Percentiles rank a stretch among this genome's conserved stretches.
These are phyloP conservation scores for Candida boidinii DNA, from an alignment of 805 yeast genomes.

Conservation along the genomic window DNA sequence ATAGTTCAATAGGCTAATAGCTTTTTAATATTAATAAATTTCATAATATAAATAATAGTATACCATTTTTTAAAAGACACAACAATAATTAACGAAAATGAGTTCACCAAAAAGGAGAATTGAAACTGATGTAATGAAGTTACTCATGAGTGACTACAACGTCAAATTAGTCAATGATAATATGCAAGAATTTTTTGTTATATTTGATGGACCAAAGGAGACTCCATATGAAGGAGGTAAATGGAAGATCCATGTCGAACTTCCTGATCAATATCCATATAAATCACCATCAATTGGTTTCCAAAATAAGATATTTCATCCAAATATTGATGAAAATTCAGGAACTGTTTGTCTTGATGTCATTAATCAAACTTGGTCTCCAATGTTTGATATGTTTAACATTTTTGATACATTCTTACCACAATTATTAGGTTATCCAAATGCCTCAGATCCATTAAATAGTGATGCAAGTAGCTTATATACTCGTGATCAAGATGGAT, in stretches of 20 bases:
- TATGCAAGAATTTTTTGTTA: conserved; percentile 80
- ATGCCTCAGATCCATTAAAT: conserved; percentile 89
- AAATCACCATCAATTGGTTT: conserved; percentile 95
- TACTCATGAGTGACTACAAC: conserved; percentile 87
- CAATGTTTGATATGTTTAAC: conserved; percentile 88
- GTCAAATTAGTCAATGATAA: conserved; percentile 76
- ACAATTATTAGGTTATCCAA: conserved; percentile 84
- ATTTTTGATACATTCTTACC: conserved; percentile 92
- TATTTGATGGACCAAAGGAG: conserved; percentile 78
- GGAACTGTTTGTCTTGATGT: conserved; percentile 96
- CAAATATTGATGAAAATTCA: conserved; percentile 83
- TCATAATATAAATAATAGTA: background rate
- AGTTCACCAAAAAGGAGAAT: conserved; percentile 71
- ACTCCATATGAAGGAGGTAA: conserved; percentile 86
- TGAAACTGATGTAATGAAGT: conserved; percentile 93
- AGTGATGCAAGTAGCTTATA: conserved; percentile 81
- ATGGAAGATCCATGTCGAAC: conserved; percentile 88
- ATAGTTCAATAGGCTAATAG: no score
- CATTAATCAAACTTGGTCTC: conserved; percentile 96
- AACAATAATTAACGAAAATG: conserved; percentile 2
- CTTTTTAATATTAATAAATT: background rate
- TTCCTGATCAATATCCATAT: conserved; percentile 93
- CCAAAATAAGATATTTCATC: conserved; percentile 85
- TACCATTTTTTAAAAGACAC: background rate
- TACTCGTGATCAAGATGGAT: conserved; percentile 56